phyloP scores from a whole-genome alignment of 208 protist species.

The Acanthamoeba lenticulata region DNA sequence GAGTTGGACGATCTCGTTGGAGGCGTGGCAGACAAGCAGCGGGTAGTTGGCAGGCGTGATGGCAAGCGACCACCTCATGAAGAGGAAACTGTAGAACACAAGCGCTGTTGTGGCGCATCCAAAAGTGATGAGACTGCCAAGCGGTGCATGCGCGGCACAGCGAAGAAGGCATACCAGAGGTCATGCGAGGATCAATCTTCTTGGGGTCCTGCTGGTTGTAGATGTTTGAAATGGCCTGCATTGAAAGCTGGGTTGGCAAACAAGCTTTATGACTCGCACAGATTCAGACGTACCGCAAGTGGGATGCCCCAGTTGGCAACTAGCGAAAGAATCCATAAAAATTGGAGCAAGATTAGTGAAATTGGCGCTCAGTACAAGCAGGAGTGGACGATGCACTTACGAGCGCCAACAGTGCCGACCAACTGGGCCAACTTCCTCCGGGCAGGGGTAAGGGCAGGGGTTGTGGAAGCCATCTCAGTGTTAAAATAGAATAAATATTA shows the following conservation, averaged over 20 bases:
- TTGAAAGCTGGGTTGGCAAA: not conserved
- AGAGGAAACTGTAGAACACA: slow-evolving; percentile 69
- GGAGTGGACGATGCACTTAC: not conserved
- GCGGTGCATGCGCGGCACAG: not conserved
- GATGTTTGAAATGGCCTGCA: slow-evolving; percentile 66
- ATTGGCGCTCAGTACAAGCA: not conserved
- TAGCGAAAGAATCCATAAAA: not conserved
- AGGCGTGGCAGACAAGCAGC: slow-evolving; percentile 75
- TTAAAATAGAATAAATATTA: not conserved
- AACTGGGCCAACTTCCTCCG: slow-evolving; percentile 21
- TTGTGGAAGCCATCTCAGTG: not conserved
- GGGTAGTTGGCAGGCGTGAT: slow-evolving; percentile 76
- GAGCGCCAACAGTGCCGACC: not conserved
- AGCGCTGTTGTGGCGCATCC: not conserved
- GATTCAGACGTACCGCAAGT: not conserved
- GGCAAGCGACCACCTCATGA: slow-evolving; percentile 75
- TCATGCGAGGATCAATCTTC: slow-evolving; percentile 75
- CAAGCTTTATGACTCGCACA: not conserved
- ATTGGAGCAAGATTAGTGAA: not conserved
- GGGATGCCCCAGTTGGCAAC: slow-evolving; percentile 74
- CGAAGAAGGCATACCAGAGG: slow-evolving; percentile 58
- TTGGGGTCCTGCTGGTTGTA: slow-evolving; percentile 68
- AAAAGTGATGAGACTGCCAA: not conserved
- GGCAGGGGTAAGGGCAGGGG: not conserved
- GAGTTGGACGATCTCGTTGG: slow-evolving; percentile 70